phyloP scores from a whole-genome alignment of 306 rosid species.

The Canavalia ensiformis region DNA sequence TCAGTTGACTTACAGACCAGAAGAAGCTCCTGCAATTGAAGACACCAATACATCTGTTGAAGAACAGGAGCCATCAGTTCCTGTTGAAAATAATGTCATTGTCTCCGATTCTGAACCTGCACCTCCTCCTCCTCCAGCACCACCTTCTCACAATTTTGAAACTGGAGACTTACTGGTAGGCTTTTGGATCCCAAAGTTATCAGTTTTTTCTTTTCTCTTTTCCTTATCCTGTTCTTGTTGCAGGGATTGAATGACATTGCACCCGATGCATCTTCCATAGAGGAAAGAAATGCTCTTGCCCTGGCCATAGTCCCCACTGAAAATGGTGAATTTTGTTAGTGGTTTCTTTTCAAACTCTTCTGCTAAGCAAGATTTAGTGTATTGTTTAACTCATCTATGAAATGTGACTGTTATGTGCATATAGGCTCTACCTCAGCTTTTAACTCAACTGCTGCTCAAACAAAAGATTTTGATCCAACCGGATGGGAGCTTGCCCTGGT shows the following conservation, averaged over 20 bases:
- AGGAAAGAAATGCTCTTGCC: conserved; percentile 93
- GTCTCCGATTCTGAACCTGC: conserved; percentile 64
- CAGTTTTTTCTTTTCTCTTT: conserved; percentile 16
- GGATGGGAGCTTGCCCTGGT: conserved; percentile 99
- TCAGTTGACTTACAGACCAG: conserved; percentile 90
- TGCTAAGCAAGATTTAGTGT: conserved; percentile 36
- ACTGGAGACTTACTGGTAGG: conserved; percentile 92
- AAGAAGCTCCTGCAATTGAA: conserved; percentile 68
- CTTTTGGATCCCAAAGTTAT: conserved; percentile 37
- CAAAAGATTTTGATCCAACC: conserved; percentile 86
- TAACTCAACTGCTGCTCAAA: conserved; percentile 61
- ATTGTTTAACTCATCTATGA: conserved; percentile 39
- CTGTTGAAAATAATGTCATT: conserved; percentile 58
- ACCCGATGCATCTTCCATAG: conserved; percentile 75
- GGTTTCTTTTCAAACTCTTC: conserved; percentile 43
- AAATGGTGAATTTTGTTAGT: conserved; percentile 57
- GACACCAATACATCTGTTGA: conserved; percentile 66
- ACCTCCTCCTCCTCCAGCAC: conserved; percentile 66
- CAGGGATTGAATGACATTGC: conserved; percentile 81
- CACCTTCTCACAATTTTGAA: conserved; percentile 63
- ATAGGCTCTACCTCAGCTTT: conserved; percentile 72
- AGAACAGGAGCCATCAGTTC: conserved; percentile 66
- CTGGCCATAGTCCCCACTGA: conserved; percentile 88
- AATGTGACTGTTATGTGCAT: conserved; percentile 40
- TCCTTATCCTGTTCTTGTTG: conserved; percentile 44